These are phyloP conservation scores for Phyllosticta ampelicida DNA, from an alignment of 2,329 filamentous ascomycete genomes.

Conservation along the genomic window DNA sequence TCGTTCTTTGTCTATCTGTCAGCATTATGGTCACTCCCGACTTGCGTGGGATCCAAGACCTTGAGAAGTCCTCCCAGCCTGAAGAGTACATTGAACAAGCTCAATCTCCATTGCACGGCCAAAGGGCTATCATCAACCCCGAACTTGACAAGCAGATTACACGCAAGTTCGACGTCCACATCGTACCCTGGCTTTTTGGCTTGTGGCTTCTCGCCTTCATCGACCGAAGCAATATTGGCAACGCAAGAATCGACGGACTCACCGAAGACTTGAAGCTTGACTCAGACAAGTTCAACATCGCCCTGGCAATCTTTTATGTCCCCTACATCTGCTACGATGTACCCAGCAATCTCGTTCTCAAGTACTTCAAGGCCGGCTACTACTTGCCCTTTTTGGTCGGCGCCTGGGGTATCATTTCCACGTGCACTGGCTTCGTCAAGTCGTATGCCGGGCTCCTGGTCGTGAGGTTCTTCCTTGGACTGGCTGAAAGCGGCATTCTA, in stretches of 20 bases:
- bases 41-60: background rate
- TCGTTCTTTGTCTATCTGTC: background rate
- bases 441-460: conserved; percentile 31
- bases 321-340: conserved; percentile 33
- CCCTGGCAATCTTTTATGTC: conserved; percentile 36
- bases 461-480: conserved; percentile 30
- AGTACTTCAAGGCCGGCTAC: conserved; percentile 29
- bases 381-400: conserved; percentile 31
- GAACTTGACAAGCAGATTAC: conserved; percentile 27
- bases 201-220: conserved; percentile 40
- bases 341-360: conserved; percentile 31
- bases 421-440: conserved; percentile 32
- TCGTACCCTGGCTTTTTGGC: conserved; percentile 36
- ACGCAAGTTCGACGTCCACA: conserved; percentile 32
- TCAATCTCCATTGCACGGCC: conserved; percentile 11
- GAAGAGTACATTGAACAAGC: conserved; percentile 13
- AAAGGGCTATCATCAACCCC: background rate
- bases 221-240: conserved; percentile 33
- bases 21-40: background rate
- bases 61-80: background rate
- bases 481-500: conserved; percentile 32
- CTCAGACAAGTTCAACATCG: conserved; percentile 33
- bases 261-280: conserved; percentile 28
- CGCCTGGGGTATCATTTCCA: conserved; percentile 30
- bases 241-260: conserved; percentile 34